These are phyloP conservation scores for Immersiporthe knoxdaviesiana DNA, from an alignment of 2,329 filamentous ascomycete species.

Conservation along the genomic window DNA sequence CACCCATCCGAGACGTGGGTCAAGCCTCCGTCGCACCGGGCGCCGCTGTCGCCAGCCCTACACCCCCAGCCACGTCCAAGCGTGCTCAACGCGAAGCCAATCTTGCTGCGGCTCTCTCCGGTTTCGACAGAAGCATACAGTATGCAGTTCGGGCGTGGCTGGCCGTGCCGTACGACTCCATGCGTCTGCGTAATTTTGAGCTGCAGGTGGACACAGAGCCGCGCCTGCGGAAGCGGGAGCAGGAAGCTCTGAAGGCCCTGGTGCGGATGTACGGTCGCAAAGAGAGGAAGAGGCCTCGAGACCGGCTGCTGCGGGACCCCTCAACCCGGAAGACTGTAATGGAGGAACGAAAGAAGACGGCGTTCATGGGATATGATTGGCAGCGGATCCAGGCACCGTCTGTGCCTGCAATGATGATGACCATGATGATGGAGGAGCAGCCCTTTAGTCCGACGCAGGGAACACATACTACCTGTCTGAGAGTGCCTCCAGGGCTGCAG, in stretches of 20 bases:
- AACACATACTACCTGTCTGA: background rate
- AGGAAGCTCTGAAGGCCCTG: slow-evolving; percentile 53
- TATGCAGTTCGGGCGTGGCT: slow-evolving; percentile 50
- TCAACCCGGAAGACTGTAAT: slow-evolving; percentile 69
- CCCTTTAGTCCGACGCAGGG: background rate
- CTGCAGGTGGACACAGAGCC: slow-evolving; percentile 48
- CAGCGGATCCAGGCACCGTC: slow-evolving; percentile 49
- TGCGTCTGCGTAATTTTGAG: slow-evolving; percentile 53
- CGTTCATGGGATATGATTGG: slow-evolving; percentile 92
- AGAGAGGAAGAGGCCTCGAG: slow-evolving; percentile 79
- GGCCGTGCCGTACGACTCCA: slow-evolving; percentile 51
- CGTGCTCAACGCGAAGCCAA: slow-evolving; percentile 32
- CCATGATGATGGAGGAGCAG: background rate
- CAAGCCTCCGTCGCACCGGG: slow-evolving; percentile 20
- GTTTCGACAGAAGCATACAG: slow-evolving; percentile 47
- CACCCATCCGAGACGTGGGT: background rate
- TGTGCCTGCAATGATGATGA: background rate
- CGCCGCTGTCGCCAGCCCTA: background rate
- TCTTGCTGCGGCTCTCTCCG: slow-evolving; percentile 40
- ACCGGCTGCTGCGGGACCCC: slow-evolving; percentile 79
- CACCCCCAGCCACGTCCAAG: background rate
- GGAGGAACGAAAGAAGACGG: slow-evolving; percentile 77
- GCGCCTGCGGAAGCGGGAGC: slow-evolving; percentile 41
- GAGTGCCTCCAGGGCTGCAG: background rate
- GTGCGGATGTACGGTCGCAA: slow-evolving; percentile 58